Base-by-base conservation (phyloP, 148 eudicot species). In the Silene conica region DNA sequence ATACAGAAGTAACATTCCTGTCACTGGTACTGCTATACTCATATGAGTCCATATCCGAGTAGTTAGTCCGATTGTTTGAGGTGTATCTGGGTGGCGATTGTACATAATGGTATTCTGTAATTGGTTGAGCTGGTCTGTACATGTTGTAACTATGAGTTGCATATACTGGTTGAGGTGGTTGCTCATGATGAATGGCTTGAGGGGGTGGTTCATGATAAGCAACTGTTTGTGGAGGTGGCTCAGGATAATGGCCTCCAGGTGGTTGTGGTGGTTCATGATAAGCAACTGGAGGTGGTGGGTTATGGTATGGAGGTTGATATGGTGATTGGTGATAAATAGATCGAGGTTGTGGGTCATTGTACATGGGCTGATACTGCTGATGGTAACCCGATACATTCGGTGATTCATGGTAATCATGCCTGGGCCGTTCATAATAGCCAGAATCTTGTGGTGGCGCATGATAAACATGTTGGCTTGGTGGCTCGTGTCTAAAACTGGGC, bases 1-100 rank as follows among this genome's bases (percentile, higher is more conserved):
- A 91, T 43, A 94, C 78, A 54, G 97, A 88, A 75, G 78, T 73
- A 73, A 78, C 82, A 75, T 84, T 88, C 64, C 97, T 89, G 72
- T 85, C 83, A 50, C 78, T 78, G 46, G 65, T 74, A 73, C 46
- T 56, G 6, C 80, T 69, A 76, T 76, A 58, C 77, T 74, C 73
- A 80, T 76, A 81, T 20, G 71, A 64, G 69, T 81, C 83, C 65
- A 46, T 69, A 54, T 48, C 22, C 77, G 73, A 77, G 20, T 57
- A 67, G 61, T 86, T 87, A 21, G 80, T 76, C 71, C 78, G 77
- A 74, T 52, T 65, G 54, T 88, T 82, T 31, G 80, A 64, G 14
- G 80, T 75, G 71, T 80, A 76, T 63, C 6, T 82, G 57, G 82
- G 88, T 71, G 89, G 82, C 70, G 89, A 66, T 25, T 68, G 80